A percentile compares a stretch with the other conserved stretches of the same genome.
Conservation (phyloP, 192 early-diverging fungal genomes). For the Podila minutissima region DNA sequence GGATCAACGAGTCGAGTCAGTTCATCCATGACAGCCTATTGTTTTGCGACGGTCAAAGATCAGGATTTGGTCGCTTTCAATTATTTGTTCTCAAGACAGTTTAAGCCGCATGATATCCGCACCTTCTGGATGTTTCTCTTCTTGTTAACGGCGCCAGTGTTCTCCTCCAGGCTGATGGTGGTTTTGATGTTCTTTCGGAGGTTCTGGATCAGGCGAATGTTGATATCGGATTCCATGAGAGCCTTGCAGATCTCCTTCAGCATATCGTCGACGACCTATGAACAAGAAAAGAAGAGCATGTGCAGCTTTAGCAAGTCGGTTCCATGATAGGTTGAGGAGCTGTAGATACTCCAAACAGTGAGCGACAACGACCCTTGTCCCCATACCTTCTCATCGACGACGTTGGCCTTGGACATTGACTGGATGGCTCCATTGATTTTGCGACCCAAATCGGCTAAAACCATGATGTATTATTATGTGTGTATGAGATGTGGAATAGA, state of each 20-base stretch:
- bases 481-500: not conserved
- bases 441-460: conserved; percentile 90
- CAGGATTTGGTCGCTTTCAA: not conserved
- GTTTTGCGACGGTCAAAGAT: not conserved
- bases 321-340: no score
- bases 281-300: not conserved
- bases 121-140: conserved; percentile 85
- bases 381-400: conserved; percentile 87
- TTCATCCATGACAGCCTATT: conserved; percentile 88
- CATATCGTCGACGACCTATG: conserved; percentile 76
- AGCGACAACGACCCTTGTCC: not conserved
- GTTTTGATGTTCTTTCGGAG: conserved; percentile 89
- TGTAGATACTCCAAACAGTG: not conserved
- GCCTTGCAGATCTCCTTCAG: conserved; percentile 89
- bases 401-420: conserved; percentile 81
- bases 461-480: conserved; percentile 62
- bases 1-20: conserved; percentile 89
- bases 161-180: conserved; percentile 83
- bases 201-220: conserved; percentile 83
- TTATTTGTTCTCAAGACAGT: not conserved
- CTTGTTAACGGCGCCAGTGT: conserved; percentile 87
- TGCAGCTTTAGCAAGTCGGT: not conserved
- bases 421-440: conserved; percentile 88
- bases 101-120: not conserved
- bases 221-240: conserved; percentile 92